Base-by-base conservation (phyloP, 768 basidiomycete genomes). In the Tylopilus vinaceipallidus region DNA sequence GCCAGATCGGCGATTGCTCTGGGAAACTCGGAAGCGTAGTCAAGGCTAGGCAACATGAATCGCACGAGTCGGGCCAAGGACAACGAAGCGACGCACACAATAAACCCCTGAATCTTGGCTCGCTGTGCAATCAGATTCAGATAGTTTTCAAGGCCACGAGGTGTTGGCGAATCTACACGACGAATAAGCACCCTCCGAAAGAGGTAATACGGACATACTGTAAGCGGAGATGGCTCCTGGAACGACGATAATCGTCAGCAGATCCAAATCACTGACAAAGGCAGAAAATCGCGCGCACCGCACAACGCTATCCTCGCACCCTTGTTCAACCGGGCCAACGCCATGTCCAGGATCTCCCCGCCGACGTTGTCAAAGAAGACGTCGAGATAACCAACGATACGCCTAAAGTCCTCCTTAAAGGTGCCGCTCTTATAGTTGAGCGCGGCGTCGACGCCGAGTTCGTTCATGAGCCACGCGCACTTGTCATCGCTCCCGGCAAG, bases 401-500 rank as follows among this genome's bases (percentile, higher is more conserved):
- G 70, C 69, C 84, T 89, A 69, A 95, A 83, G 39, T 94, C 84
- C 16, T 79, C 65, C 46, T 67, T 70, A 73, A 93, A 95, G 14
- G 75, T 80, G 23, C 75, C 67, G 61, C 80, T 81, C 71, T 95
- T 98, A 73, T 98, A 98, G 65, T 97, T 89, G 62, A 97, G 71
- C 2, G 86, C 89, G 45, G 78, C 80, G 53, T 92, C 86, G 37
- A 91, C 84, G 16, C 91, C 91, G 8, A 95, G 66, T 40, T 95
- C 90, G 34, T 83, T 76, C 64, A 83, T 78, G n/a, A 98, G 79
- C 85, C 91, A 93, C 6, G 76, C 72, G 62, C 89, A 90, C 66
- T 98, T 98, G 17, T 91, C 90, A 7, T 75, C 62, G 1, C 82
- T 81, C 22, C 95, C 94, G 0, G 93, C 93, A 59, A 97, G 89